phyloP scores from a whole-genome alignment of 2,329 filamentous ascomycete species.

The Chaetomium olivaceum region DNA sequence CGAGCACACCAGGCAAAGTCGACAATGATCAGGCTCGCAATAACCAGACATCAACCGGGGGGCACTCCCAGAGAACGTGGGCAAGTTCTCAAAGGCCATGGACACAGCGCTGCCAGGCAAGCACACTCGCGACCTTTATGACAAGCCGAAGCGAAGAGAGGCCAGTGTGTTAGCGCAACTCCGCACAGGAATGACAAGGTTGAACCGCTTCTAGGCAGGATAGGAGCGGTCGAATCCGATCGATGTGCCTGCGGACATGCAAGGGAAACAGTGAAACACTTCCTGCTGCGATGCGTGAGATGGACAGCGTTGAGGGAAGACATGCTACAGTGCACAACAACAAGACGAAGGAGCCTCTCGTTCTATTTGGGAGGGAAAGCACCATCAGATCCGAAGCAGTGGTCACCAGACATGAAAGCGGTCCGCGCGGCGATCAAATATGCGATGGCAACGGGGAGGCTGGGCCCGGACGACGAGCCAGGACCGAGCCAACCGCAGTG shows the following conservation, averaged over 20 bases:
- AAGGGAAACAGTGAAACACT: too few species aligned
- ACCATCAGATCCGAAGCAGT: constrained; percentile 20
- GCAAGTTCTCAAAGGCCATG: too few species aligned
- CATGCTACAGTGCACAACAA: constrained; percentile 11
- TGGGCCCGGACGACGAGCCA: too few species aligned
- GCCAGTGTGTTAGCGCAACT: constrained; percentile 1
- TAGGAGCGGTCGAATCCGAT: constrained; percentile 5
- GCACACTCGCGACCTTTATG: constrained; percentile 1
- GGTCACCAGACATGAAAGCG: constrained; percentile 21
- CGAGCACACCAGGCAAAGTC: too few species aligned
- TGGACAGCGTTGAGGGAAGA: constrained; percentile 17
- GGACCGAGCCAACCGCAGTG: too few species aligned
- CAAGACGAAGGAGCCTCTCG: constrained; percentile 14
- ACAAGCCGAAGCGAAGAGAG: constrained; percentile 8
- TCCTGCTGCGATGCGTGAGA: constrained; percentile 16
- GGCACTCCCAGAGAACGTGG: too few species aligned
- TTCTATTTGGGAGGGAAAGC: constrained; percentile 21
- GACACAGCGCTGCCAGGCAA: constrained; percentile 10
- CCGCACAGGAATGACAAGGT: constrained; percentile 4
- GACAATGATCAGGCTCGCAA: too few species aligned
- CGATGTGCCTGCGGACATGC: constrained; percentile 12
- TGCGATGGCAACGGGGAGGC: constrained; percentile 17
- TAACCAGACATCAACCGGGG: too few species aligned
- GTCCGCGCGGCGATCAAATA: constrained; percentile 24
- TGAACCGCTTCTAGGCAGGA: not conserved